A percentile compares a stretch with the other conserved stretches of the same genome.
Conservation (phyloP, 176 grass and related monocot genomes). For the Aegilops sharonensis region DNA sequence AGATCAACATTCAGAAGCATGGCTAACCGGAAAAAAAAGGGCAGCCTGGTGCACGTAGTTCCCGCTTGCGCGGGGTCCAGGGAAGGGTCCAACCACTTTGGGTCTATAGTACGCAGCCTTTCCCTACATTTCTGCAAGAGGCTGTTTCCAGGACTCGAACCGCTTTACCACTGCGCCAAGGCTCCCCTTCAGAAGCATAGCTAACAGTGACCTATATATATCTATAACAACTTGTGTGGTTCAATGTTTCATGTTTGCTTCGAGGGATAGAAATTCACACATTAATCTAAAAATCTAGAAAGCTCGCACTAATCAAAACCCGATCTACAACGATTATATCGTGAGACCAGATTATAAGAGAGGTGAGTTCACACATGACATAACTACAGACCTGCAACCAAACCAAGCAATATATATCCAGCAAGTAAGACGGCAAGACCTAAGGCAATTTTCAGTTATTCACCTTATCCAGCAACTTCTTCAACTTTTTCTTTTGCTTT, state of each 20-base stretch:
- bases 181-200: background rate
- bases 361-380: background rate
- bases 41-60: no score
- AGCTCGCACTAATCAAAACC: background rate
- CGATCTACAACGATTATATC: background rate
- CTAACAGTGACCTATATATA: background rate
- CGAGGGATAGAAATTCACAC: background rate
- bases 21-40: no score
- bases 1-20: background rate
- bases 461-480: conserved; percentile 76
- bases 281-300: background rate
- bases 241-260: background rate
- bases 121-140: no score
- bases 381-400: background rate
- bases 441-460: conserved; percentile 43
- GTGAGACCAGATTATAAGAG: background rate
- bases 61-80: no score
- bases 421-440: background rate
- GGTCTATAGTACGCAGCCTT: no score
- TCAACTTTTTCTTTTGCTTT: conserved; percentile 71
- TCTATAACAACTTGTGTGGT: background rate
- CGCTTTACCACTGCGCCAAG: no score
- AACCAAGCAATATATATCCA: background rate
- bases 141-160: no score
- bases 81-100: no score